Evolutionary conservation across 116 monocot species (phyloP), one percentile per base, ranked within the genome.

Genomic region (Posidonia oceanica): DNA sequence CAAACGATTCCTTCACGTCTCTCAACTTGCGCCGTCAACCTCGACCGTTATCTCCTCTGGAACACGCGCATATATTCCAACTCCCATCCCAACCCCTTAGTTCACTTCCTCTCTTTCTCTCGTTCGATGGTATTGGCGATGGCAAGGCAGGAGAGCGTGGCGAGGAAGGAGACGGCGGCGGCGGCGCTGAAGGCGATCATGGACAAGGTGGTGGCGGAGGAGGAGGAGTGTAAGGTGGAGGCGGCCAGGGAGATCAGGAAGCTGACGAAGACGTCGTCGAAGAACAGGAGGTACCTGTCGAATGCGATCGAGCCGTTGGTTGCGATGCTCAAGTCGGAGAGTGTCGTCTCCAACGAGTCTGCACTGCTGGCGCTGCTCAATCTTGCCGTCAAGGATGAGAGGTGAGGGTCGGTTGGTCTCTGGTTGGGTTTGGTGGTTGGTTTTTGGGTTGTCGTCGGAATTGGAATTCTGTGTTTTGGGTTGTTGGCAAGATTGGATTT

Each of bases 311-410:
- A 79, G 44, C 86, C 88, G 5, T 72, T 93, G 41, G 93, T 93
- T 0, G 10, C 20, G 77, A 88, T 93, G 86, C 88, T 93, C 2
- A 63, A 69, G 36, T 72, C 55, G 11, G 80, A 68, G 11, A 71
- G 44, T 29, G 76, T 71, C 13, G 52, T 15, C 17, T 64, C 67
- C 62, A 59, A 21, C 23, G 83, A 88, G 79, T 75, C 85, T 7
- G 83, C 92, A 17, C 70, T 93, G 69, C 82, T 86, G 20, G 93
- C 88, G 5, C 82, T 88, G 42, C 76, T 93, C 22, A 93, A 88
- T 66, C 93, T 93, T 67, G 93, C 93, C 52, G 88, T 86, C 55
- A 88, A 79, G 77, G 86, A 93, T 60, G 86, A 93, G 55, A 84
- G 84, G 93, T 93, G 54, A 54, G 29, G 14, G 14, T 16, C 14